phyloP scores from a whole-genome alignment of 106 monocot genomes.

The Apostasia ramifera region DNA sequence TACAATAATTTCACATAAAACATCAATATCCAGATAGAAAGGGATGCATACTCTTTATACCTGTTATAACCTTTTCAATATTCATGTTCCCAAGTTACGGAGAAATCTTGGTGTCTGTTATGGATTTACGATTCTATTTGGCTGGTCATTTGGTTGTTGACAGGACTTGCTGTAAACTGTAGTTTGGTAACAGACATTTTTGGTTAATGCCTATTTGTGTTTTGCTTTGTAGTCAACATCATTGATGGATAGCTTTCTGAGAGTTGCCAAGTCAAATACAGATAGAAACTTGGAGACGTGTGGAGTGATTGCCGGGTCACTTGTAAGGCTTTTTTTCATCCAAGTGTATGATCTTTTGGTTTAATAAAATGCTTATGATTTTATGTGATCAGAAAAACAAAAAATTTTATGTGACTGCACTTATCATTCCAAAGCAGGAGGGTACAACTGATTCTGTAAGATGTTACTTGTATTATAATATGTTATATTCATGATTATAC shows the following conservation, averaged over 20 bases:
- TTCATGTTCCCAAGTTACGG: no score
- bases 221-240: slow-evolving; percentile 47
- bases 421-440: slow-evolving; percentile 94
- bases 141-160: no score
- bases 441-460: slow-evolving; percentile 88
- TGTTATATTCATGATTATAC: neutral
- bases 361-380: slow-evolving; percentile 7
- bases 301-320: slow-evolving; percentile 95
- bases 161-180: no score
- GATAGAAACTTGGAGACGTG: slow-evolving; percentile 84
- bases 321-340: slow-evolving; percentile 46
- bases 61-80: no score
- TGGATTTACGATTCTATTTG: no score
- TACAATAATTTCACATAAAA: neutral
- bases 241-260: slow-evolving; percentile 92
- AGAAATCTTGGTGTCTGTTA: no score
- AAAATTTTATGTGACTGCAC: slow-evolving; percentile 78
- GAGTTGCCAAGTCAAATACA: slow-evolving; percentile 86
- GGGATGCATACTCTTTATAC: neutral
- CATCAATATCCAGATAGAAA: neutral
- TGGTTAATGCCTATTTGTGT: neutral
- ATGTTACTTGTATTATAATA: neutral
- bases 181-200: no score
- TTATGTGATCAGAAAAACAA: slow-evolving; percentile 72
- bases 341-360: neutral